phyloP scores from a whole-genome alignment of 306 rosid genomes.

The Prunus davidiana region DNA sequence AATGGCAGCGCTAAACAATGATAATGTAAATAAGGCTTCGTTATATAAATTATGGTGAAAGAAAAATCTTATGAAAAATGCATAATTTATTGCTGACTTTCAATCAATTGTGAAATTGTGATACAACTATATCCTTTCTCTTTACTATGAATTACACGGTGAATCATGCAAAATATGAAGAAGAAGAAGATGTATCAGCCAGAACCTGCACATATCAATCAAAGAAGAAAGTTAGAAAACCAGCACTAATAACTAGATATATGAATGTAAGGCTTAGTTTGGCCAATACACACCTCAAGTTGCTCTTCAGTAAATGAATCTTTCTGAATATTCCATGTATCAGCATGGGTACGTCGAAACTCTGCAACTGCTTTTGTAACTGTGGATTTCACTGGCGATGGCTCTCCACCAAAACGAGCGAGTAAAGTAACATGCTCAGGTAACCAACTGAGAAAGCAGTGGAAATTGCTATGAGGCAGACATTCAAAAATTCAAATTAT shows the following conservation, averaged over 20 bases:
- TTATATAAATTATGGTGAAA: constrained; percentile 36
- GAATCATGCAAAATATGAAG: constrained; percentile 89
- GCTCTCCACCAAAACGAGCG: constrained; percentile 89
- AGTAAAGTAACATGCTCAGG: constrained; percentile 89
- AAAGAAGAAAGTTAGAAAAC: constrained; percentile 2
- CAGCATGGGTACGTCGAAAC: constrained; percentile 98
- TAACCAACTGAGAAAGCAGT: constrained; percentile 67
- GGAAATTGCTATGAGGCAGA: constrained; percentile 11
- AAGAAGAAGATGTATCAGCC: constrained; percentile 94
- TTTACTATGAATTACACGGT: constrained; percentile 30
- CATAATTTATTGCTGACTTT: constrained; percentile 34
- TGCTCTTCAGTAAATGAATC: constrained; percentile 89
- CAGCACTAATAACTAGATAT: not conserved
- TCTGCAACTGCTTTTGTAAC: constrained; percentile 99
- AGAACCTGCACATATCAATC: constrained; percentile 60
- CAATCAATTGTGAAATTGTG: constrained; percentile 19
- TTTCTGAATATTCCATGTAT: constrained; percentile 96
- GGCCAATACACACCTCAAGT: constrained; percentile 57
- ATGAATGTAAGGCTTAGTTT: not conserved
- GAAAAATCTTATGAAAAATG: constrained; percentile 27
- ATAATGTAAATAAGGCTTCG: constrained; percentile 69
- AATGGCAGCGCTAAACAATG: constrained; percentile 31
- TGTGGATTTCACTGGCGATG: constrained; percentile 84
- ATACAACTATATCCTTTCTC: constrained; percentile 34
- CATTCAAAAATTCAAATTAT: not conserved